phyloP scores from a whole-genome alignment of 306 rosid genomes.

The Astragalus glycyphyllos region DNA sequence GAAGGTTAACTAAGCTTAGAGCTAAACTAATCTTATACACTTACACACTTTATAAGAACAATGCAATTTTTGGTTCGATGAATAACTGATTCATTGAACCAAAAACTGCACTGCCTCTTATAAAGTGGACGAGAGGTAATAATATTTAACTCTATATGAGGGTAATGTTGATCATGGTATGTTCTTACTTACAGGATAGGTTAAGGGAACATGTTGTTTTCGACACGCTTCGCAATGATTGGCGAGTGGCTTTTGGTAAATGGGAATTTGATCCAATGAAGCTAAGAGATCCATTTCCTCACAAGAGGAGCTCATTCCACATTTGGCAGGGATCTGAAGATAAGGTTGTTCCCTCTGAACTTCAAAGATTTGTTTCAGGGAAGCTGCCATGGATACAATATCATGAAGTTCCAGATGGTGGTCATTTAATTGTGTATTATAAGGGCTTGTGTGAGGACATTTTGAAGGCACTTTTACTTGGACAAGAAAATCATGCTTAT shows the following conservation, averaged over 20 bases:
- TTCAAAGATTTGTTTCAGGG: conserved; percentile 77
- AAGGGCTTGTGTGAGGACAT: conserved; percentile 81
- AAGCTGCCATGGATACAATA: conserved; percentile 88
- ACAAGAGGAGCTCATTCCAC: conserved; percentile 63
- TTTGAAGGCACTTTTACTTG: conserved; percentile 82
- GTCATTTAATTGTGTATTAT: conserved; percentile 83
- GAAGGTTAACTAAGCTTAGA: too few species aligned
- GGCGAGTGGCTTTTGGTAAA: conserved; percentile 70
- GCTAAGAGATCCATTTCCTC: conserved; percentile 67
- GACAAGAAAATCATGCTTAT: conserved; percentile 68
- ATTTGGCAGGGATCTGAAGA: conserved; percentile 96
- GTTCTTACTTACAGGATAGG: conserved; percentile 56
- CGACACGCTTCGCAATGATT: conserved; percentile 79
- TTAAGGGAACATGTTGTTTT: conserved; percentile 66
- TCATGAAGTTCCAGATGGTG: conserved; percentile 93
- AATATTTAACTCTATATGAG: neutral
- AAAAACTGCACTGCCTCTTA: too few species aligned
- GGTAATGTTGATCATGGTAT: conserved; percentile 27
- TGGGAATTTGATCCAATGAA: conserved; percentile 92
- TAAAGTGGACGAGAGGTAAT: too few species aligned
- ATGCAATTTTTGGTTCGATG: too few species aligned
- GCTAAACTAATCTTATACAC: too few species aligned
- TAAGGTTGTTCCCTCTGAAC: conserved; percentile 82
- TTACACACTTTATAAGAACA: too few species aligned
- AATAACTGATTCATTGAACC: too few species aligned